Evolutionary conservation across 2,329 filamentous ascomycete genomes (phyloP).

Genomic region (Fusarium setosum): DNA sequence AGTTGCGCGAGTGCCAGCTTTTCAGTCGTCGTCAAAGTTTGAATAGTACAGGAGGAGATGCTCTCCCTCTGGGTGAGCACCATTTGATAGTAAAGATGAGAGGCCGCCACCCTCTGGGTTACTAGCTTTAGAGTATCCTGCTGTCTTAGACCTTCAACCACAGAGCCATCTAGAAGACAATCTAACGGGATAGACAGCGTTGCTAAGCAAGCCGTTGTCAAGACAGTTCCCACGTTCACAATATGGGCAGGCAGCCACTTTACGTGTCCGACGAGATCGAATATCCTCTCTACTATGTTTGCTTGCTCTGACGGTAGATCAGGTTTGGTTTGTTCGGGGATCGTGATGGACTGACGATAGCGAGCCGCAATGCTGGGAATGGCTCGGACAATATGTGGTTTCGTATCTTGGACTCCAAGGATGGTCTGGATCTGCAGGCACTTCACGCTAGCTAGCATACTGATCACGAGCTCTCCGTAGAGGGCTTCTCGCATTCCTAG

Average conservation of each 20-base stretch:
- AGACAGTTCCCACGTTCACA: background rate
- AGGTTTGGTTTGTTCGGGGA: background rate
- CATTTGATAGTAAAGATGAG: background rate
- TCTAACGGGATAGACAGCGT: background rate
- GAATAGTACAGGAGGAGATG: background rate
- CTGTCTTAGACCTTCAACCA: background rate
- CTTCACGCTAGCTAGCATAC: background rate
- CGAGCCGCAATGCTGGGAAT: background rate
- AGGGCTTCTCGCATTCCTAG: background rate
- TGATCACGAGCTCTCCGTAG: background rate
- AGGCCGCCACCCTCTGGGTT: background rate
- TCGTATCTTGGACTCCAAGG: background rate
- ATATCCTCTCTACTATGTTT: background rate
- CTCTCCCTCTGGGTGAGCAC: background rate
- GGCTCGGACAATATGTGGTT: background rate
- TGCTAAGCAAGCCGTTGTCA: background rate
- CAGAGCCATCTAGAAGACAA: background rate
- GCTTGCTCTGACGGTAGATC: background rate
- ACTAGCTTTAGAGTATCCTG: background rate
- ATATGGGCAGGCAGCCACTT: background rate
- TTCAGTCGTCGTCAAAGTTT: background rate
- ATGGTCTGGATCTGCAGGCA: background rate
- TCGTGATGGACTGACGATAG: slow-evolving; percentile 1
- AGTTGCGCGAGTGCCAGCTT: background rate
- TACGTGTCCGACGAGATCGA: background rate